Evolutionary conservation across 1,284 basidiomycete genomes (phyloP).

Genomic region (Vanrija humicola): DNA sequence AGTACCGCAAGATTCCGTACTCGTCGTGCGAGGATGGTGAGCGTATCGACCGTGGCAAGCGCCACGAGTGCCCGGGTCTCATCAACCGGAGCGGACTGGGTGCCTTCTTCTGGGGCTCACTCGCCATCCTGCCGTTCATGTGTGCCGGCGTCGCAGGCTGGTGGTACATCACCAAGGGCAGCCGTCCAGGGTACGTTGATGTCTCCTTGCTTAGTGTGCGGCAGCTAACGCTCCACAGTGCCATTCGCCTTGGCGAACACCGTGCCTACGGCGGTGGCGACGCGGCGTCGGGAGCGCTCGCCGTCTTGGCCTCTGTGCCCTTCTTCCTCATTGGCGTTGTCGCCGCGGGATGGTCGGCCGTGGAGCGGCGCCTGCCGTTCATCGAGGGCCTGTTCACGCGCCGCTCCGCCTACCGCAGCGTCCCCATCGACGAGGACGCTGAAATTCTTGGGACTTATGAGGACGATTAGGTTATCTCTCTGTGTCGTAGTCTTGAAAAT

Average conservation of each 20-base stretch:
- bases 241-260: constrained; percentile 65
- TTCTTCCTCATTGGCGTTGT: constrained; percentile 77
- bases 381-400: constrained; percentile 47
- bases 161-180: constrained; percentile 71
- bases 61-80: constrained; percentile 75
- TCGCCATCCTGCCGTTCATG: constrained; percentile 65
- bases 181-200: constrained; percentile 60
- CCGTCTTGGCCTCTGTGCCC: constrained; percentile 74
- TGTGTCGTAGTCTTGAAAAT: background rate
- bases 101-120: constrained; percentile 73
- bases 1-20: constrained; percentile 82
- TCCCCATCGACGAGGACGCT: constrained; percentile 81
- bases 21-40: constrained; percentile 75
- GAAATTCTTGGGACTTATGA: constrained; percentile 38
- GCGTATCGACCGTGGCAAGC: constrained; percentile 64
- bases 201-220: too few relatives aligned
- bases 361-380: constrained; percentile 54
- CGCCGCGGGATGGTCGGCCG: constrained; percentile 57
- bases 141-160: constrained; percentile 69
- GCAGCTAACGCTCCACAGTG: constrained; percentile 9
- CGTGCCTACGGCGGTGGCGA: constrained; percentile 51
- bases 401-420: constrained; percentile 68
- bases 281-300: constrained; percentile 56
- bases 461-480: constrained; percentile 23
- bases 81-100: constrained; percentile 55